These are phyloP conservation scores for Termitomyces bulborhizus DNA, from an alignment of 768 basidiomycete genomes.

Conservation along the genomic window DNA sequence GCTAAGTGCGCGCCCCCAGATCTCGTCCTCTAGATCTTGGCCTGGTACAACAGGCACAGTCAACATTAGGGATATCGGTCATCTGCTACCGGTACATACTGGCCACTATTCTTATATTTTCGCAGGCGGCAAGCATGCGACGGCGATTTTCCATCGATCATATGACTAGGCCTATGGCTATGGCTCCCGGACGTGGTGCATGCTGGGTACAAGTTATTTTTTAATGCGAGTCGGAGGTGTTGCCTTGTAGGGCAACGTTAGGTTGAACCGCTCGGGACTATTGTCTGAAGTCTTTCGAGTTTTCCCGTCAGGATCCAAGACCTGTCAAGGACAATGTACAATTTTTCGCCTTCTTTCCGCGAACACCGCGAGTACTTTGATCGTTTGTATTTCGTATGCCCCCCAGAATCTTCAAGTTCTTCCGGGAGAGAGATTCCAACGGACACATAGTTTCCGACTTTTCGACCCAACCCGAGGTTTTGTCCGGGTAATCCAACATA, in stretches of 20 bases:
- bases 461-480: neutral
- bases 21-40: no score
- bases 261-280: neutral
- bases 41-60: no score
- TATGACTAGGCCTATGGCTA: neutral
- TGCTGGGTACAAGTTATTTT: neutral
- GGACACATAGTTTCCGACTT: neutral
- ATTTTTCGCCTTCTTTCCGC: neutral
- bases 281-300: no score
- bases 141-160: neutral
- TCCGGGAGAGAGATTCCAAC: neutral
- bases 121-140: neutral
- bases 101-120: neutral
- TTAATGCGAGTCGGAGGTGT: neutral
- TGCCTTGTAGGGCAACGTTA: neutral
- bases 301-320: neutral
- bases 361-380: neutral
- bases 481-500: neutral
- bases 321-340: neutral
- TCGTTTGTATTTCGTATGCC: neutral
- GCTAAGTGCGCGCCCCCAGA: no score
- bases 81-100: neutral
- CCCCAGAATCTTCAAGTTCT: neutral
- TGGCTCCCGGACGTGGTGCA: neutral
- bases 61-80: no score